Conservation (phyloP, 192 early-diverging fungal species). For the Coemansia sp. region DNA sequence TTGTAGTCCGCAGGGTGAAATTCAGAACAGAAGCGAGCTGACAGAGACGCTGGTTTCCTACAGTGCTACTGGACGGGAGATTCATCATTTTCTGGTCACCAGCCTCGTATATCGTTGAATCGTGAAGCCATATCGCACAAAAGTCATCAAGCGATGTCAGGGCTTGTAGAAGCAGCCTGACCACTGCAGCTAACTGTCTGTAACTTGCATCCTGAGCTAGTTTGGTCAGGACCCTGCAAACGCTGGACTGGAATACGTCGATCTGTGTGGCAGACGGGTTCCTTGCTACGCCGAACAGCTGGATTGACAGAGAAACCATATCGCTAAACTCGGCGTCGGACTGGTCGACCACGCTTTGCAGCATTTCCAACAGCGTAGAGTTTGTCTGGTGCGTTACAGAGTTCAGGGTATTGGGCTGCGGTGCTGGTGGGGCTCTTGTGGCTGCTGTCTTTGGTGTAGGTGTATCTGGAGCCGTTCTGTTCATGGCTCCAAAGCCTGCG, state of each 20-base stretch:
- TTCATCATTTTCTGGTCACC: not conserved
- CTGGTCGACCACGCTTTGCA: constrained; percentile 20
- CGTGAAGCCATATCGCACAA: constrained; percentile 25
- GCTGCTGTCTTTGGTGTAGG: not conserved
- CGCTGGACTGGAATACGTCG: constrained; percentile 21
- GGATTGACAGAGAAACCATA: constrained; percentile 28
- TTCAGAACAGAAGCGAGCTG: constrained; percentile 12
- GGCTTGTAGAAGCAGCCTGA: constrained; percentile 27
- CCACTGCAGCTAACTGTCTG: constrained; percentile 22
- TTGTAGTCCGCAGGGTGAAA: constrained; percentile 9
- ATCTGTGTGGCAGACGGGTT: not conserved
- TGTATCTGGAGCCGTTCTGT: not conserved
- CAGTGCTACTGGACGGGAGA: not conserved
- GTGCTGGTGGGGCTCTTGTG: not conserved
- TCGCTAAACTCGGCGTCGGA: constrained; percentile 22
- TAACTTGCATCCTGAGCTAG: constrained; percentile 1
- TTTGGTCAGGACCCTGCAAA: constrained; percentile 15
- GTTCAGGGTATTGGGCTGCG: not conserved
- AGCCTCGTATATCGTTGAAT: not conserved
- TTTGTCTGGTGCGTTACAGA: not conserved
- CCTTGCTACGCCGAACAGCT: constrained; percentile 23
- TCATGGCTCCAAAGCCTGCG: not conserved
- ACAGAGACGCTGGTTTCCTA: constrained; percentile 1
- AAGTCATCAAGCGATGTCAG: constrained; percentile 15
- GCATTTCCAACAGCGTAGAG: constrained; percentile 19